Base-by-base conservation (phyloP, 2,329 filamentous ascomycete genomes). In the Alternaria postmessia region DNA sequence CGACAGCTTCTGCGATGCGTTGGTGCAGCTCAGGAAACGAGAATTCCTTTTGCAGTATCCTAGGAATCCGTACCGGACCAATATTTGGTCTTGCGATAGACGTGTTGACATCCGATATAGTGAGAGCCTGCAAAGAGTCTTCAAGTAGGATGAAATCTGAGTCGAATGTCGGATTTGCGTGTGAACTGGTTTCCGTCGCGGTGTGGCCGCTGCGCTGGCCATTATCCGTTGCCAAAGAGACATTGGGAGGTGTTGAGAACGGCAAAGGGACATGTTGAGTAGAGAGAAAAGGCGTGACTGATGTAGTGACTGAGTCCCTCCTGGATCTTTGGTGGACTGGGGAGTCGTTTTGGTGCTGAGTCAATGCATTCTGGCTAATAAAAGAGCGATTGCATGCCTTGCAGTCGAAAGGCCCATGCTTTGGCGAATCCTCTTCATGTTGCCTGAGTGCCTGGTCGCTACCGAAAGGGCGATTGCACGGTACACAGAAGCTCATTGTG, bases 11-110 rank as follows among this genome's bases (percentile, higher is more conserved):
- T 1, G 44, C 47, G 20, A 62, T 36, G 5, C 38, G 47, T 18
- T 55, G 16, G 43, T 62, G 55, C 30, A 59, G 36, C 41, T 49
- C 24, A 1, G 59, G 55, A 54, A 52, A 62, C n/a, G n/a, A n/a
- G n/a, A n/a, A n/a, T n/a, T n/a, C n/a, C n/a, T n/a, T n/a, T n/a
- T n/a, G n/a, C n/a, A n/a, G n/a, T n/a, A n/a, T n/a, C n/a, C n/a
- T n/a, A n/a, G n/a, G n/a, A n/a, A n/a, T n/a, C n/a, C n/a, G n/a
- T n/a, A n/a, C n/a, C n/a, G n/a, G n/a, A n/a, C n/a, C n/a, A n/a
- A n/a, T n/a, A n/a, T n/a, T n/a, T n/a, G n/a, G n/a, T n/a, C n/a
- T n/a, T n/a, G n/a, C n/a, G n/a, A n/a, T 12, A 22, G 7, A 2
- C n/a, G 46, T 44, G 4, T 51, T 11, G 2, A 20, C 1, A 44